Percentiles rank a stretch among this genome's conserved stretches.
These are phyloP conservation scores for Takashimella tepidaria DNA, from an alignment of 1,284 basidiomycete species.

Conservation along the genomic window DNA sequence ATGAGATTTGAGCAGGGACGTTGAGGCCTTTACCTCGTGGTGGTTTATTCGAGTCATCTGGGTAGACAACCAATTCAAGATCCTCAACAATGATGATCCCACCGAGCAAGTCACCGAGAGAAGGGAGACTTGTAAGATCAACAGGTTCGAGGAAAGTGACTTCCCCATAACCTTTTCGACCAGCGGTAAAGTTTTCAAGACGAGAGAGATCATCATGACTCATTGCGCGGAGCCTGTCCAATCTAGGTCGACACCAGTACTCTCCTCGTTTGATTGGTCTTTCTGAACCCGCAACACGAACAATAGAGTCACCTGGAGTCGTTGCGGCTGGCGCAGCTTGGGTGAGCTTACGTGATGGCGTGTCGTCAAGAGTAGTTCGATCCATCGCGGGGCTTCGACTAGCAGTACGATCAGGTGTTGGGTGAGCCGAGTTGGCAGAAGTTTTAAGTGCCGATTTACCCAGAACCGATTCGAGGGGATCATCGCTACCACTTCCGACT, in stretches of 20 bases:
- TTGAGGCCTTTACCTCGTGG: constrained; percentile 84
- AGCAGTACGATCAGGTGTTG: constrained; percentile 34
- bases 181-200: constrained; percentile 69
- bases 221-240: constrained; percentile 63
- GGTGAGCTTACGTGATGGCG: constrained; percentile 19
- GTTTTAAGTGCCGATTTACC: constrained; percentile 40
- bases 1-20: constrained; percentile 71
- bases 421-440: constrained; percentile 46
- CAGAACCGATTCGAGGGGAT: constrained; percentile 42
- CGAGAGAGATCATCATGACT: constrained; percentile 66
- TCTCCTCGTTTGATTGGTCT: constrained; percentile 68
- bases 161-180: constrained; percentile 83
- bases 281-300: constrained; percentile 26
- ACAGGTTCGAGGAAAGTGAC: constrained; percentile 87
- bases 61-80: constrained; percentile 90
- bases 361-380: constrained; percentile 18
- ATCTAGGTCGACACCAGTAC: constrained; percentile 77
- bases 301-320: constrained; percentile 12
- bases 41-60: constrained; percentile 73
- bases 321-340: constrained; percentile 33
- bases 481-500: constrained; percentile 18
- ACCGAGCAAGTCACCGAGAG: constrained; percentile 78
- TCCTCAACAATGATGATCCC: constrained; percentile 82
- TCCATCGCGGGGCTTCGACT: constrained; percentile 47
- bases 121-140: constrained; percentile 79